These are phyloP conservation scores for Strobilomyces echinocephalus DNA, from an alignment of 768 basidiomycete species.

Conservation along the genomic window DNA sequence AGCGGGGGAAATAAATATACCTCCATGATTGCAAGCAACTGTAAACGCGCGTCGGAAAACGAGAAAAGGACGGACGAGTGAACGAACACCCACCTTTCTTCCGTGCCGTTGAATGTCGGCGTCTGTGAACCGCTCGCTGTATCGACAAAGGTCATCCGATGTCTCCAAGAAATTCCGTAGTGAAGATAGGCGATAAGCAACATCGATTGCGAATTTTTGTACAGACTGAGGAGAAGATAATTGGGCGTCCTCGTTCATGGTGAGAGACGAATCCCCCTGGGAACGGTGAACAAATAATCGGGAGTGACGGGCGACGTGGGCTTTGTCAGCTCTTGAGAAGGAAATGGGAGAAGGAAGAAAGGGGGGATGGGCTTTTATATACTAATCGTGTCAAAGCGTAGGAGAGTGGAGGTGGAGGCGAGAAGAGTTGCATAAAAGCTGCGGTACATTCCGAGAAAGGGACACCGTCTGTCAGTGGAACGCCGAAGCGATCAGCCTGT, in stretches of 20 bases:
- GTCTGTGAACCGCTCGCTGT: slow-evolving; percentile 15
- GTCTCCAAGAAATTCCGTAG: slow-evolving; percentile 28
- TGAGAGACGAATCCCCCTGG: slow-evolving; percentile 14
- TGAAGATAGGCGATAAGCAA: slow-evolving; percentile 28
- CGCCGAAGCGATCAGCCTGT: slow-evolving; percentile 13
- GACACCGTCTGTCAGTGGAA: slow-evolving; percentile 9
- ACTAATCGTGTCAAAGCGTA: slow-evolving; percentile 27
- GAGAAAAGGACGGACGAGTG: neutral
- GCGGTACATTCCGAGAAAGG: slow-evolving; percentile 33
- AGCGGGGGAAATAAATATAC: slow-evolving; percentile 31
- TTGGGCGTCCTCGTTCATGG: slow-evolving; percentile 11
- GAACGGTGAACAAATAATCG: slow-evolving; percentile 14
- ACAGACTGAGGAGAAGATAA: slow-evolving; percentile 14
- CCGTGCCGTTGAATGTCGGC: slow-evolving; percentile 21
- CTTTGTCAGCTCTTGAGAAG: slow-evolving; percentile 7
- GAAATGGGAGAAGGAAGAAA: slow-evolving; percentile 9
- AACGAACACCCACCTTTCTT: slow-evolving; percentile 22
- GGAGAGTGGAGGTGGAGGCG: slow-evolving; percentile 9
- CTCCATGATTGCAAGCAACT: slow-evolving; percentile 52
- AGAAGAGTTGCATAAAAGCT: slow-evolving; percentile 20
- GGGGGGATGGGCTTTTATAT: slow-evolving; percentile 18
- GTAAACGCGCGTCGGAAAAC: slow-evolving; percentile 8
- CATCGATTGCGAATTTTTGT: slow-evolving; percentile 28
- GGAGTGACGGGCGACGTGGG: slow-evolving; percentile 1
- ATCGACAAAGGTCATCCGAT: slow-evolving; percentile 23